Evolutionary conservation across 2,329 filamentous ascomycete species (phyloP), one percentile per base, ranked within the genome.

Genomic region (Rhinocladiella similis): DNA sequence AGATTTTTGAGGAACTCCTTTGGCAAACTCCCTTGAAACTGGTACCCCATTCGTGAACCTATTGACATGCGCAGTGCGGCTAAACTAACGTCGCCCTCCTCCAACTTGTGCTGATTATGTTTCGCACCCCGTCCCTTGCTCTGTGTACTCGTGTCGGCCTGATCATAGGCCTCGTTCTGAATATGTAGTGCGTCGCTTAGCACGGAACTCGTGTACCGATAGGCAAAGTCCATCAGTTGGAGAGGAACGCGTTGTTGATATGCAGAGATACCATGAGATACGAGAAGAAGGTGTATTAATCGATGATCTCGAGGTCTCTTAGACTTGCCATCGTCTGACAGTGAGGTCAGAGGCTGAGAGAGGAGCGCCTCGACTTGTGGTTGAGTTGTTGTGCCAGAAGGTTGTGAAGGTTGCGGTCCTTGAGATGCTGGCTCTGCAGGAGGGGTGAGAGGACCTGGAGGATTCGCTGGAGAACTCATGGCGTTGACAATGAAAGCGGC

Each of bases 1-100:
- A 85, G 70, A 67, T 85, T 81, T 63, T 80, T 74, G 66, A 86
- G 72, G 56, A 83, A 85, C 64, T 86, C 84, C 66, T 86, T 86
- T 0, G 83, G 82, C 60, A 87, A 65, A 0, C 76, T 75, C 0
- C 79, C 74, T 61, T 80, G 78, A 65, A 87, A 87, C 65, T 85
- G 82, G 63, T 84, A 81, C 13, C 60, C 62, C 49, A 84, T 73
- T 14, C 84, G 74, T 43, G 79, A 81, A 1, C 80, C 80, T 51
- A 88, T 85, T 2, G 83, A 83, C 57, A 86, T 78, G 22, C 84
- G 74, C 47, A 88, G 67, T 53, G 82, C 81, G 27, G 79, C 76
- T 12, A 87, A 69, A 19, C 76, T 79, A n/a, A 88, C 76, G 13
- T 75, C 76, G 36, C 76, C 77, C 12, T 77, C 71, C 22, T 82